phyloP scores from a whole-genome alignment of 192 early-diverging fungal genomes.

The Dispira simplex region DNA sequence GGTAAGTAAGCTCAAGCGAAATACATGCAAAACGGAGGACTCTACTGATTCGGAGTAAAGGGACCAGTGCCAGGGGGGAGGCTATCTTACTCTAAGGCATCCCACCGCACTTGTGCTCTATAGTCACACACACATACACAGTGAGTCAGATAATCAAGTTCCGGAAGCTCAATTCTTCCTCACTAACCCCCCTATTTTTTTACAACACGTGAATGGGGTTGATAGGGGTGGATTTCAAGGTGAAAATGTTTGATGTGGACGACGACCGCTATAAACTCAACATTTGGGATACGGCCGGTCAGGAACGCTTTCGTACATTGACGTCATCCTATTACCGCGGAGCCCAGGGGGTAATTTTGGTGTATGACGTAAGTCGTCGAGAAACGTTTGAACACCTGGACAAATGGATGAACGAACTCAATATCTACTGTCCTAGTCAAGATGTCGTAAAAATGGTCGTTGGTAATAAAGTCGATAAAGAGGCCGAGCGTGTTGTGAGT shows the following conservation, averaged over 20 bases:
- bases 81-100: too few species aligned
- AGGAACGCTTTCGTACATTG: slow-evolving; percentile 94
- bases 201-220: too few species aligned
- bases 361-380: slow-evolving; percentile 93
- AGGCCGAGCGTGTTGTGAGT: slow-evolving; percentile 50
- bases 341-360: slow-evolving; percentile 95
- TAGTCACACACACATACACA: too few species aligned
- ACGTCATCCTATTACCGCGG: slow-evolving; percentile 97
- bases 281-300: slow-evolving; percentile 98
- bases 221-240: slow-evolving; percentile 94
- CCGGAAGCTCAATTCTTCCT: too few species aligned
- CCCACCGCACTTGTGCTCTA: too few species aligned
- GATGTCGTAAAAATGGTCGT: slow-evolving; percentile 96
- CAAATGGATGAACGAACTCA: slow-evolving; percentile 91
- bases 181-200: too few species aligned
- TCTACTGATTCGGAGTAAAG: too few species aligned
- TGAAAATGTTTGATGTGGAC: slow-evolving; percentile 74
- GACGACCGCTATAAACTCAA: slow-evolving; percentile 87
- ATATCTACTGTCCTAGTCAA: slow-evolving; percentile 71
- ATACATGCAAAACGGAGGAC: too few species aligned
- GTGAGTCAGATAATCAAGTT: too few species aligned
- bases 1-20: slow-evolving; percentile 15
- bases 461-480: slow-evolving; percentile 96
- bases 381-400: slow-evolving; percentile 86
- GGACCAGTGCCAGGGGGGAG: too few species aligned